Base-by-base conservation (phyloP, 192 early-diverging fungal species). In the Entophlyctis helioformis region DNA sequence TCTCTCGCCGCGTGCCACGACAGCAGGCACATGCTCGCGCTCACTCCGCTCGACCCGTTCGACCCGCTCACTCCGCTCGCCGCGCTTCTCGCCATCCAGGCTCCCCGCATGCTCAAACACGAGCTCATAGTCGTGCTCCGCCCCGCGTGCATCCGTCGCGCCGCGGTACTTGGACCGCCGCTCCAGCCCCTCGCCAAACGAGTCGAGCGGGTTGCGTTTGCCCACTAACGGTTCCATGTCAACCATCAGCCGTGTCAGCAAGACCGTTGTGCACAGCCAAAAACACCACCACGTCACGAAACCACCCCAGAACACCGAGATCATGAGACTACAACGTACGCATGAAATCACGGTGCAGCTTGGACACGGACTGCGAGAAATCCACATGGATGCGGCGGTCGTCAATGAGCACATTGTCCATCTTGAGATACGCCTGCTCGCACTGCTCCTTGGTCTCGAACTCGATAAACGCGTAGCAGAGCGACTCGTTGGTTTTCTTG, bases 381-480 rank as follows among this genome's bases (percentile, higher is more conserved):
- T 98, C 94, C 12, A 98, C 91, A 54, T 93, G 86, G 34, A 98
- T 92, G 18, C 94, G 60, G 1, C 91, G 79, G 58, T 98, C 94
- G 54, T 98, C 94, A 47, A 98, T 88, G 20, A 95, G 51, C 1
- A 94, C 91, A 48, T 87, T 89, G 40, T 98, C 85, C 94, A 94
- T 94, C 57, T 94, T 92, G 56, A 89, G 87, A 47, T 92, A 95
- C 9, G 91, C 91, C 56, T 57, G 29, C 61, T 95, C 91, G 53
- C 86, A 88, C 20, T 78, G 75, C 31, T 83, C 82, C 50, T 86
- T 83, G 12, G 84, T 74, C 9, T 82, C 84, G 72, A 90, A 98
- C 56, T 98, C 94, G 40, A 98, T 84, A 64, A 98, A 98, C 3
- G 94, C 91, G 57, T 96, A 98, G 20, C 83, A 83, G 0, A 98